These are phyloP conservation scores for Excoecaria cochinchinensis DNA, from an alignment of 345 rosid genomes.

Conservation along the genomic window DNA sequence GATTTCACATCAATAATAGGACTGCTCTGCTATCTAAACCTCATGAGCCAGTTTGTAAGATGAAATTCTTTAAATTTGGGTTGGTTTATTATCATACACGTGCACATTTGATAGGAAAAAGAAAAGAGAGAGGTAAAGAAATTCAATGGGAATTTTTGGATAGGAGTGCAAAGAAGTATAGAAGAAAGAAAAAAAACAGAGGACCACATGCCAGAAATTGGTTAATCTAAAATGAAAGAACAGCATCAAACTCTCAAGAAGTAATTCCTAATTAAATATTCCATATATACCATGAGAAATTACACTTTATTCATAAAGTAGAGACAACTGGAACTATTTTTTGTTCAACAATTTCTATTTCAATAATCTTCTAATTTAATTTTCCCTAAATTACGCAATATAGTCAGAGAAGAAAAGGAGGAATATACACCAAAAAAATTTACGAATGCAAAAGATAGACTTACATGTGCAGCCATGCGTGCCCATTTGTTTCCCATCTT, in stretches of 20 bases:
- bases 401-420: neutral
- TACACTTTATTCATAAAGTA: neutral
- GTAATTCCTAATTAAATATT: neutral
- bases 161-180: neutral
- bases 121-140: no score
- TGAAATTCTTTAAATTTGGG: neutral
- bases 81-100: neutral
- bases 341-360: neutral
- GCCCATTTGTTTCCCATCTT: slow-evolving; percentile 99
- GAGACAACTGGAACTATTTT: neutral
- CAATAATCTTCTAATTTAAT: neutral
- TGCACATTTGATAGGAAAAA: neutral
- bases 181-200: neutral
- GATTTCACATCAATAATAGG: neutral
- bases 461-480: slow-evolving; percentile 95
- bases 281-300: neutral
- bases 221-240: neutral
- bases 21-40: neutral
- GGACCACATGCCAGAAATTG: neutral
- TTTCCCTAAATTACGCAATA: neutral
- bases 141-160: neutral
- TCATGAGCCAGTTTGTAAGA: neutral
- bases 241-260: neutral
- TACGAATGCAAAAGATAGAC: slow-evolving; percentile 16
- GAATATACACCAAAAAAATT: neutral